phyloP scores from a whole-genome alignment of 2,329 filamentous ascomycete genomes.

The Fusarium sp. region DNA sequence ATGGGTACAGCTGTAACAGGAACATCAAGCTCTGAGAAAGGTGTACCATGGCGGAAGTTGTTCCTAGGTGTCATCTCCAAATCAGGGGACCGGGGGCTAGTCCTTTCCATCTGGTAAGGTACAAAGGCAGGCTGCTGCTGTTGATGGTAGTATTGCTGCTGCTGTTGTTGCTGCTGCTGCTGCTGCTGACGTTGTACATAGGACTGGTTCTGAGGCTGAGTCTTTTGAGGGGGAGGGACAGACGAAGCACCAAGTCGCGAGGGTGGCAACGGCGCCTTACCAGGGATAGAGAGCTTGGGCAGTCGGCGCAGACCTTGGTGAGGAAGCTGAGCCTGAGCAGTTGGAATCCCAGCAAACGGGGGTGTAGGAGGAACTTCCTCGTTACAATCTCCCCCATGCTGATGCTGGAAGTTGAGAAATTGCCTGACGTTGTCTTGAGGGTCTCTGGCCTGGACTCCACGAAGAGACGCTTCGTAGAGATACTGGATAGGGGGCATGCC shows the following conservation, averaged over 20 bases:
- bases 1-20: constrained; percentile 79
- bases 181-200: constrained; percentile 36
- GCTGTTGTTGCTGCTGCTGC: background rate
- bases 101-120: constrained; percentile 66
- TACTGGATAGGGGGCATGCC: constrained; percentile 73
- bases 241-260: constrained; percentile 47
- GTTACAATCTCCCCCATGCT: constrained; percentile 60
- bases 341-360: constrained; percentile 71
- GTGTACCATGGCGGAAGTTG: constrained; percentile 83
- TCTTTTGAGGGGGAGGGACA: constrained; percentile 45
- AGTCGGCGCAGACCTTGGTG: constrained; percentile 69
- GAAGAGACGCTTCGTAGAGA: constrained; percentile 80
- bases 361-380: constrained; percentile 76
- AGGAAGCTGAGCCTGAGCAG: constrained; percentile 57
- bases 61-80: constrained; percentile 65
- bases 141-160: background rate
- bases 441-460: constrained; percentile 77
- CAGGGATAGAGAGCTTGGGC: constrained; percentile 72
- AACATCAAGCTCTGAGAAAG: constrained; percentile 90
- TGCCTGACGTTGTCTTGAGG: constrained; percentile 94
- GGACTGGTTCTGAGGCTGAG: constrained; percentile 43
- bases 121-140: constrained; percentile 53
- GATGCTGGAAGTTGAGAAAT: constrained; percentile 83
- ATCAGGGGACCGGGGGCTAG: constrained; percentile 65
- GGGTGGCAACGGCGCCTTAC: constrained; percentile 49